These are phyloP conservation scores for Orbilia quercus DNA, from an alignment of 2,329 filamentous ascomycete genomes.

Conservation along the genomic window DNA sequence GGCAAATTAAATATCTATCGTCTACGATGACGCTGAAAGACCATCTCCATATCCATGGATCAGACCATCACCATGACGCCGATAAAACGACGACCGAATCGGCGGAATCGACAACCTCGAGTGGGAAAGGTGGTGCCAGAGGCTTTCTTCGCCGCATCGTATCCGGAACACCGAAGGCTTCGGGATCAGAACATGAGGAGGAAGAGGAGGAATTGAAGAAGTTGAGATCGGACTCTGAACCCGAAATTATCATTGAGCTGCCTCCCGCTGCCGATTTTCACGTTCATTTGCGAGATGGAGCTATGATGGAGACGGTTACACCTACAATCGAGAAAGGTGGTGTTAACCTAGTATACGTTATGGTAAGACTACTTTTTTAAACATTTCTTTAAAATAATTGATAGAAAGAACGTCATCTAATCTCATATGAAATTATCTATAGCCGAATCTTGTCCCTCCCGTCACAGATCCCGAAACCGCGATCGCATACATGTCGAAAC, in stretches of 20 bases:
- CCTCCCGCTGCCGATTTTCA: slow-evolving; percentile 59
- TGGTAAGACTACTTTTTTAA: slow-evolving; percentile 63
- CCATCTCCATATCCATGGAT: slow-evolving; percentile 44
- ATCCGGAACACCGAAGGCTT: slow-evolving; percentile 36
- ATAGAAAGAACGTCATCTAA: slow-evolving; percentile 19
- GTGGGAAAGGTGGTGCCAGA: slow-evolving; percentile 10
- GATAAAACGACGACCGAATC: slow-evolving; percentile 24
- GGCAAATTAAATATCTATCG: neutral
- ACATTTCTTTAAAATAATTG: neutral
- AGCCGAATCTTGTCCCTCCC: slow-evolving; percentile 75
- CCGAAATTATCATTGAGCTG: slow-evolving; percentile 57
- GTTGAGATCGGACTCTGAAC: slow-evolving; percentile 15
- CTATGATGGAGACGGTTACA: slow-evolving; percentile 71
- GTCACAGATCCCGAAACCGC: slow-evolving; percentile 72
- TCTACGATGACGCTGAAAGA: slow-evolving; percentile 45
- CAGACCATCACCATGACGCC: slow-evolving; percentile 19
- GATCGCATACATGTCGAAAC: slow-evolving; percentile 73
- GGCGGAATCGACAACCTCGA: neutral
- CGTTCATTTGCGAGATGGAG: slow-evolving; percentile 76
- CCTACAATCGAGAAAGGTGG: slow-evolving; percentile 71
- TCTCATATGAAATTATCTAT: slow-evolving; percentile 41
- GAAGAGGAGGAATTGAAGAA: neutral
- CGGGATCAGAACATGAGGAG: slow-evolving; percentile 27
- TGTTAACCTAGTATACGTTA: slow-evolving; percentile 72
- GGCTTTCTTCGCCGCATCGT: slow-evolving; percentile 43